Evolutionary conservation across 371 early-diverging fungal genomes (phyloP).

Genomic region (Rhizopus microsporus): DNA sequence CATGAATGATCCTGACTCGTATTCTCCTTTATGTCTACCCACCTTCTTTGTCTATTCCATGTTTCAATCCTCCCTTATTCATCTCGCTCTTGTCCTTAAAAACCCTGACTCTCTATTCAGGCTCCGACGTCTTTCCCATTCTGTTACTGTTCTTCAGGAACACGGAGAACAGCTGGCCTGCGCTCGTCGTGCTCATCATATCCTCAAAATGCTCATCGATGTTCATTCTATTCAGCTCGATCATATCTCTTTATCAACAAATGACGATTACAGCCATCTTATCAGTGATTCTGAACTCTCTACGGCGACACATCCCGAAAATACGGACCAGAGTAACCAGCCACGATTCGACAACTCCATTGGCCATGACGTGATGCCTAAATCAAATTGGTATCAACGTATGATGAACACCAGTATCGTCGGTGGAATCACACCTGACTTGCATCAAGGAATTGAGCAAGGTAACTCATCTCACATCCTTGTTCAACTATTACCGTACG

Average conservation of each 20-base stretch:
- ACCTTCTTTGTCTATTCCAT: constrained; percentile 52
- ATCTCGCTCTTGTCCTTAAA: constrained; percentile 33
- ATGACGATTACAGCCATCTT: constrained; percentile 8
- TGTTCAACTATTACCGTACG: constrained; percentile 9
- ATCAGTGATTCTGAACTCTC: background rate
- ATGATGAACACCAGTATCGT: constrained; percentile 46
- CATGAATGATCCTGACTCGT: constrained; percentile 25
- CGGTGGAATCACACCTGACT: constrained; percentile 46
- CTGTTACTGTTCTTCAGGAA: constrained; percentile 29
- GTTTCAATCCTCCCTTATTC: constrained; percentile 46
- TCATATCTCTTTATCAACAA: constrained; percentile 2
- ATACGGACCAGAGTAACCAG: background rate
- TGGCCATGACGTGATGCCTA: constrained; percentile 27
- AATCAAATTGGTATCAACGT: constrained; percentile 41
- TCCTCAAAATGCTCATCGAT: constrained; percentile 34
- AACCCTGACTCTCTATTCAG: constrained; percentile 23
- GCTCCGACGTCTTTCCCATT: constrained; percentile 19
- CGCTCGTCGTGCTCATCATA: constrained; percentile 38
- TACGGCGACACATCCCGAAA: background rate
- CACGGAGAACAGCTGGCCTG: constrained; percentile 26
- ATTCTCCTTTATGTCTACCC: constrained; percentile 37
- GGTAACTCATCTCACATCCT: constrained; percentile 17
- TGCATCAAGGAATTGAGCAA: constrained; percentile 27
- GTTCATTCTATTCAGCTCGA: constrained; percentile 29
- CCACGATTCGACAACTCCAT: background rate